A percentile compares a stretch with the other conserved stretches of the same genome.
phyloP scores from a whole-genome alignment of 2,329 filamentous ascomycete genomes.

The Trichophyton mentagrophytes region DNA sequence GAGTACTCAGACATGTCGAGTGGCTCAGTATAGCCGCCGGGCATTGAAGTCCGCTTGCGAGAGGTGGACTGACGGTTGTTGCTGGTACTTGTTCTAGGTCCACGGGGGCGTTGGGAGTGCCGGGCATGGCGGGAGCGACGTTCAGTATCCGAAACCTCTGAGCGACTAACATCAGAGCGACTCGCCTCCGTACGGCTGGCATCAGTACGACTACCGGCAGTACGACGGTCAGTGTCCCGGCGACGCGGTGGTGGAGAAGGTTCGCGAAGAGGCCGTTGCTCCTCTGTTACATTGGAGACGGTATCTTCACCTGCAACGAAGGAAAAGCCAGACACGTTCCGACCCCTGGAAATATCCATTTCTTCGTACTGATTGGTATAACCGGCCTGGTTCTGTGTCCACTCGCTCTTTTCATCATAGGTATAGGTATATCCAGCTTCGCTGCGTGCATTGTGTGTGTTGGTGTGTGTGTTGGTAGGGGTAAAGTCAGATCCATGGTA shows the following conservation, averaged over 20 bases:
- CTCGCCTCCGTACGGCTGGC: slow-evolving; percentile 6
- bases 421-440: slow-evolving; percentile 17
- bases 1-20: slow-evolving; percentile 33
- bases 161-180: neutral
- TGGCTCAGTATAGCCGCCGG: slow-evolving; percentile 33
- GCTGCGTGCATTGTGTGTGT: slow-evolving; percentile 41
- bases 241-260: slow-evolving; percentile 9
- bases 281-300: slow-evolving; percentile 25
- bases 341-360: slow-evolving; percentile 21
- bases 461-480: slow-evolving; percentile 27
- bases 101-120: slow-evolving; percentile 10
- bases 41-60: slow-evolving; percentile 25
- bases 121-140: neutral
- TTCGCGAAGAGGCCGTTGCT: slow-evolving; percentile 19
- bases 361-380: slow-evolving; percentile 39
- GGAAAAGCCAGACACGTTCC: slow-evolving; percentile 32
- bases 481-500: slow-evolving; percentile 68
- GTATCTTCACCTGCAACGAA: slow-evolving; percentile 38
- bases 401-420: slow-evolving; percentile 36
- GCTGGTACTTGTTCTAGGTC: slow-evolving; percentile 12
- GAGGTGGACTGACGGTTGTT: slow-evolving; percentile 25
- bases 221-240: slow-evolving; percentile 3
- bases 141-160: neutral
- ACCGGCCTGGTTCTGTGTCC: slow-evolving; percentile 25
- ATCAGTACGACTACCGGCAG: slow-evolving; percentile 3